Base-by-base conservation (phyloP, 352 stramenopile genomes). In the Phytophthora foliorum region DNA sequence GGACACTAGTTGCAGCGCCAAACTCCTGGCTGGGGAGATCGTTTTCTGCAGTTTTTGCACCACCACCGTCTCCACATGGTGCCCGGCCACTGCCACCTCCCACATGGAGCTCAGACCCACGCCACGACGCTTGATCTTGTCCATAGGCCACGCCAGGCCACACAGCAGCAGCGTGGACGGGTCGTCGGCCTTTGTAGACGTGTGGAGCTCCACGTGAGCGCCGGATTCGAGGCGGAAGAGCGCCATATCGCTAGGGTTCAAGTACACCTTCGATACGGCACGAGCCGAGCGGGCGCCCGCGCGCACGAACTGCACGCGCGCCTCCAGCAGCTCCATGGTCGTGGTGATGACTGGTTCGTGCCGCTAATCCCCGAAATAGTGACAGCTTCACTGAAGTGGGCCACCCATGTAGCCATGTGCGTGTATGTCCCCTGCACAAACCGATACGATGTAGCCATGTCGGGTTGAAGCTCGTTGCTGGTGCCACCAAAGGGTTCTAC, bases 31-130 rank as follows among this genome's bases (percentile, higher is more conserved):
- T 8, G 13, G 57, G 55, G 38, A 42, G 41, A 52, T 61, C 16
- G 46, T 21, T 24, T 67, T 27, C 21, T 66, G 38, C 17, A 83
- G 21, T 27, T 79, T 57, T 17, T 74, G 53, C 13, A 84, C 74
- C n/a, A 54, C 66, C 9, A 74, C 69, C 16, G 42, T 67, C 39
- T 71, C 58, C 21, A 69, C 57, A 19, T 63, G 24, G 60, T 74
- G 46, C 24, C 65, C 48, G 5, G 29, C 51, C 2, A 89, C 62
- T 31, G 75, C 69, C 8, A 73, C 75, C 66, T 92, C 86, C 87
- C 87, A 94, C 69, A 94, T 87, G 58, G 70, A 78, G 74, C 82
- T 91, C 3, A 94, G 62, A 46, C 84, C 87, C 10, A 93, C 78
- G 39, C 78, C 62, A 22, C 74, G 74, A 17, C 79, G 80, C 65